A percentile compares a stretch with the other conserved stretches of the same genome.
Conservation (phyloP, 768 basidiomycete species). For the Psilocybe sp. region DNA sequence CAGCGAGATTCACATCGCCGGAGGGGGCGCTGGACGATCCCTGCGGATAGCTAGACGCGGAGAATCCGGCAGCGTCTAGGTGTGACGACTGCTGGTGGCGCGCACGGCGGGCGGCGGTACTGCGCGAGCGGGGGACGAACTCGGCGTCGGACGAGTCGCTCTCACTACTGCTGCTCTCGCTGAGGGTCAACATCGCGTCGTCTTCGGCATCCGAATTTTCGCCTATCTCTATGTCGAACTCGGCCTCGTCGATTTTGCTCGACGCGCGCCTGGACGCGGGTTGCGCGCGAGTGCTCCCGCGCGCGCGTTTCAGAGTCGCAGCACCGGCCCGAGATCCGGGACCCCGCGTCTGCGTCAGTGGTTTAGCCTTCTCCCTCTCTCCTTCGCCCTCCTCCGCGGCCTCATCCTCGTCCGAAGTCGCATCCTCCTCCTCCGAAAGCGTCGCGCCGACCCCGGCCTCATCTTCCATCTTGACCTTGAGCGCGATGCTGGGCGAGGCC, state of each 20-base stretch:
- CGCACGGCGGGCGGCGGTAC: slow-evolving; percentile 2
- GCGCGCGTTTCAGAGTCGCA: no score
- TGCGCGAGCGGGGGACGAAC: slow-evolving; percentile 24
- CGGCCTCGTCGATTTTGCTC: slow-evolving; percentile 1
- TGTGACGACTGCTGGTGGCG: slow-evolving; percentile 12
- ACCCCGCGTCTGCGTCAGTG: not conserved
- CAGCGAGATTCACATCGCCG: not conserved
- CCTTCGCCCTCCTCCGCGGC: not conserved
- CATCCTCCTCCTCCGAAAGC: no score
- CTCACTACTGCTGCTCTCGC: not conserved
- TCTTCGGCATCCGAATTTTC: slow-evolving; percentile 23
- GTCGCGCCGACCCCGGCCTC: no score
- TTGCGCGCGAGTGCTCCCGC: slow-evolving; percentile 1
- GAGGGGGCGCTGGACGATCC: slow-evolving; percentile 1
- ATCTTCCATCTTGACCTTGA: no score
- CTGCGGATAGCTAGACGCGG: not conserved
- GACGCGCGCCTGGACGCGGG: not conserved
- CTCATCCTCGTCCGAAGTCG: slow-evolving; percentile 9
- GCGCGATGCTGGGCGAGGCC: no score
- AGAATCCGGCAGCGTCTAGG: slow-evolving; percentile 6
- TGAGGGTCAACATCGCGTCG: slow-evolving; percentile 12
- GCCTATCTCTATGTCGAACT: slow-evolving; percentile 12
- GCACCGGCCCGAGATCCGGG: not conserved
- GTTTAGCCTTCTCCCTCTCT: not conserved
- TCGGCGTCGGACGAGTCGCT: slow-evolving; percentile 29